These are phyloP conservation scores for Phialophora verrucosa DNA, from an alignment of 2,329 filamentous ascomycete species.

Conservation along the genomic window DNA sequence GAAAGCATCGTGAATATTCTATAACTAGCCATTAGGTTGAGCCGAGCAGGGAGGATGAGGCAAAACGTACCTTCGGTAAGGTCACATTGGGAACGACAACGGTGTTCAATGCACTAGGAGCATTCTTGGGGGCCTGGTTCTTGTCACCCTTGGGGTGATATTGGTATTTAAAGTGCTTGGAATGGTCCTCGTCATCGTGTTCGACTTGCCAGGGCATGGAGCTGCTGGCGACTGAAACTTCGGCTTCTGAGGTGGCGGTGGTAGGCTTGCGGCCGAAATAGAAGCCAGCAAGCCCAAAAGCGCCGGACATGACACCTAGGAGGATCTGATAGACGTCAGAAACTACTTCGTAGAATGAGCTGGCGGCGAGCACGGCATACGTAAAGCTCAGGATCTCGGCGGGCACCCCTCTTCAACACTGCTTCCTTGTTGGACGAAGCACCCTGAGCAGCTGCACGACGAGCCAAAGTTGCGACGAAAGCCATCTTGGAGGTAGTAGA, in stretches of 20 bases:
- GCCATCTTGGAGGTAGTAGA: constrained; percentile 23
- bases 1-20: constrained; percentile 94
- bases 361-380: constrained; percentile 53
- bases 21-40: constrained; percentile 24
- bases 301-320: constrained; percentile 85
- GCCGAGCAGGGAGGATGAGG: neutral
- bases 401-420: constrained; percentile 63
- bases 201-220: constrained; percentile 92
- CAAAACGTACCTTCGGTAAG: constrained; percentile 76
- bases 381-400: constrained; percentile 75
- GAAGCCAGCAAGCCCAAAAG: constrained; percentile 86
- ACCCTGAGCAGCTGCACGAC: constrained; percentile 36
- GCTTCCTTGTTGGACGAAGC: constrained; percentile 55
- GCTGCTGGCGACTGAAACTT: constrained; percentile 73
- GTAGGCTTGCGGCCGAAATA: constrained; percentile 82
- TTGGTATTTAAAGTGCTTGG: constrained; percentile 70
- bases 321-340: constrained; percentile 69
- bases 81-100: constrained; percentile 94
- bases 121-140: constrained; percentile 77
- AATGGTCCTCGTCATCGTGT: constrained; percentile 66
- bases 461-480: constrained; percentile 27
- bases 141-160: constrained; percentile 87
- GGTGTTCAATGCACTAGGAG: constrained; percentile 92
- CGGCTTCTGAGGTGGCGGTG: constrained; percentile 77
- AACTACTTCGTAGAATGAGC: neutral